Evolutionary conservation across 148 eudicot genomes (phyloP).

Genomic region (Diospyros lotus): DNA sequence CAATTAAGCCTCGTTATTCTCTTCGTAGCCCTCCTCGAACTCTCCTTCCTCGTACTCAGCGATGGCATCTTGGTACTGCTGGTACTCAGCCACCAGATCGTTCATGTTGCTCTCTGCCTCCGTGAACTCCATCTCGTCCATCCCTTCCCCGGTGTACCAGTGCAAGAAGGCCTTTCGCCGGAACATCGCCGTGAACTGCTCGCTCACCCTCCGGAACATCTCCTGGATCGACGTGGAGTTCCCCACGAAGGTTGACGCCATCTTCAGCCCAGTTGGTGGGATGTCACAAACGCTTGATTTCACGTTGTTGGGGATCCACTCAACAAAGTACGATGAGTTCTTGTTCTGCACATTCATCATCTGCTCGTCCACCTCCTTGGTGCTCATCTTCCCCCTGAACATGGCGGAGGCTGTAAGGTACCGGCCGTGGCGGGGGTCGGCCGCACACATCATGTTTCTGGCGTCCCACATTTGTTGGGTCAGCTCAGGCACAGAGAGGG

Average conservation of each 20-base stretch:
- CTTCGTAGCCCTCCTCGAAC: slow-evolving; percentile 47
- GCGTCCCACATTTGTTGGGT: slow-evolving; percentile 92
- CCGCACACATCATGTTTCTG: slow-evolving; percentile 92
- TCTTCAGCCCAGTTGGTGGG: slow-evolving; percentile 30
- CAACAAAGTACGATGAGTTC: slow-evolving; percentile 82
- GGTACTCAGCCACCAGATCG: slow-evolving; percentile 79
- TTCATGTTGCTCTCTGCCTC: slow-evolving; percentile 89
- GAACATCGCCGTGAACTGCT: slow-evolving; percentile 85
- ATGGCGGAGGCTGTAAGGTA: slow-evolving; percentile 82
- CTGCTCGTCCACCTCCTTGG: slow-evolving; percentile 77
- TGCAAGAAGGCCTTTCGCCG: slow-evolving; percentile 84
- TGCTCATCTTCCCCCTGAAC: slow-evolving; percentile 84
- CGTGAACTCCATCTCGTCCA: slow-evolving; percentile 84
- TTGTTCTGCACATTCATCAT: slow-evolving; percentile 86
- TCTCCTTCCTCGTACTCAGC: slow-evolving; percentile 58
- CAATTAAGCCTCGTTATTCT: slow-evolving; percentile 34
- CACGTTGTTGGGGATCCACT: slow-evolving; percentile 40
- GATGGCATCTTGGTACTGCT: slow-evolving; percentile 78
- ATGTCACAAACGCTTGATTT: slow-evolving; percentile 39
- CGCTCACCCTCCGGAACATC: slow-evolving; percentile 83
- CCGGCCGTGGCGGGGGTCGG: slow-evolving; percentile 78
- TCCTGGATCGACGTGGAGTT: slow-evolving; percentile 37
- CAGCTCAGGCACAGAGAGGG: slow-evolving; percentile 81
- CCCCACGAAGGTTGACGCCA: slow-evolving; percentile 35
- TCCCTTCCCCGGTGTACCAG: slow-evolving; percentile 82